Percentiles rank a stretch among this genome's conserved stretches.
These are phyloP conservation scores for Talaromyces ruber DNA, from an alignment of 495 filamentous ascomycete genomes.

Conservation along the genomic window DNA sequence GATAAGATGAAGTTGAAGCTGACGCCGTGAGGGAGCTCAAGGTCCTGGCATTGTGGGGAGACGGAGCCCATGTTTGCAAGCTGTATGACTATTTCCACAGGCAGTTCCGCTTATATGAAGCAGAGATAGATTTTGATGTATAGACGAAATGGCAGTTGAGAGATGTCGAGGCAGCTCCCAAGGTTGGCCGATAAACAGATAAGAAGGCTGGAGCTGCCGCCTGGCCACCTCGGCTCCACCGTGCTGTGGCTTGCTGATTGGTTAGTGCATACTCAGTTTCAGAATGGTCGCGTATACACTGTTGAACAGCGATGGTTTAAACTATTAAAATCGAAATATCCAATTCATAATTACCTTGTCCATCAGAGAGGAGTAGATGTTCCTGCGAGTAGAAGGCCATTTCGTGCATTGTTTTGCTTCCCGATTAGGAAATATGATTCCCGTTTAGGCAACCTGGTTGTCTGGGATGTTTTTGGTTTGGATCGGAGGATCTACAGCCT, in stretches of 20 bases:
- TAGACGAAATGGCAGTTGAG: too few species aligned
- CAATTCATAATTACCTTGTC: neutral
- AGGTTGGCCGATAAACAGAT: neutral
- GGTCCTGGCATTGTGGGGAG: slow-evolving; percentile 26
- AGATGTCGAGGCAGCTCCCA: neutral
- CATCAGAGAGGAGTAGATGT: neutral
- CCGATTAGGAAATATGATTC: neutral
- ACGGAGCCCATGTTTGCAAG: slow-evolving; percentile 9
- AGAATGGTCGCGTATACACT: too few species aligned
- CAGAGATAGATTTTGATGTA: neutral
- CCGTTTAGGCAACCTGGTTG: neutral
- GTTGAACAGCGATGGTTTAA: neutral
- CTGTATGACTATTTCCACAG: neutral
- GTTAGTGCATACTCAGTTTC: too few species aligned
- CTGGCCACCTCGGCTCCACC: neutral
- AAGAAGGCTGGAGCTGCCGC: neutral
- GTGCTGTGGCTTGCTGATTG: neutral
- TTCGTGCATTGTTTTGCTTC: neutral
- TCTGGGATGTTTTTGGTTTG: neutral
- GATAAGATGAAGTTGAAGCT: slow-evolving; percentile 54
- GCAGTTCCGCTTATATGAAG: neutral
- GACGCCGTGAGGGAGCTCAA: slow-evolving; percentile 1
- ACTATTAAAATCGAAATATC: neutral
- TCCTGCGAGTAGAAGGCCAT: too few species aligned
- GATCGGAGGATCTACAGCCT: neutral